Percentiles rank a stretch among this genome's conserved stretches.
These are phyloP conservation scores for Lactifluus pinguis DNA, from an alignment of 768 basidiomycete species.

Conservation along the genomic window DNA sequence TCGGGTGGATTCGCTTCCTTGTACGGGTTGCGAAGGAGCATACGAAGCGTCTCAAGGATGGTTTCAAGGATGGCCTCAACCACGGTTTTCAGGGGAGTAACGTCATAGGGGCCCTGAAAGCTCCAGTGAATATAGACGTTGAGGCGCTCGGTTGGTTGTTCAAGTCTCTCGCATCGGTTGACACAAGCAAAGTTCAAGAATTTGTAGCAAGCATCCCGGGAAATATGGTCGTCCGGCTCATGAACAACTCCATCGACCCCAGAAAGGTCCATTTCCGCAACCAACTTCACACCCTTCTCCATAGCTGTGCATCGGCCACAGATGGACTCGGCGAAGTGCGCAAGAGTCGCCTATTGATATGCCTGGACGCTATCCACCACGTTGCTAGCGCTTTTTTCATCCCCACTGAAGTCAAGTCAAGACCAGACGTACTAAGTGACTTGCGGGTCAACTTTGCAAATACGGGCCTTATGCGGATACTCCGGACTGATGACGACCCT, in stretches of 20 bases:
- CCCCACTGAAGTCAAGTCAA: background rate
- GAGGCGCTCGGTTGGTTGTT: conserved; percentile 4
- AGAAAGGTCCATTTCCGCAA: background rate
- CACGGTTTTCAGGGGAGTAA: background rate
- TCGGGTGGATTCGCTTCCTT: background rate
- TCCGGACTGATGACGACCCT: background rate
- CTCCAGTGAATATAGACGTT: background rate
- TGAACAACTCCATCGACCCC: background rate
- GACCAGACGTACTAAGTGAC: background rate
- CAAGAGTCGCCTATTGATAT: conserved; percentile 1
- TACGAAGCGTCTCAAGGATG: background rate
- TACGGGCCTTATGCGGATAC: too few species aligned
- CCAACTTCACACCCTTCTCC: conserved; percentile 4
- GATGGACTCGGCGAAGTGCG: background rate
- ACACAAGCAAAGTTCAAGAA: conserved; percentile 2
- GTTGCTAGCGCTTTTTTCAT: too few species aligned
- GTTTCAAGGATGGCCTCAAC: background rate
- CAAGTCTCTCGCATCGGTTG: background rate
- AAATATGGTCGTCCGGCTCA: background rate
- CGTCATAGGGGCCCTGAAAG: background rate
- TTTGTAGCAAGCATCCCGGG: background rate
- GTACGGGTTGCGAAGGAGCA: background rate
- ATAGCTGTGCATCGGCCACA: background rate
- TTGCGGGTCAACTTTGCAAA: conserved; percentile 4
- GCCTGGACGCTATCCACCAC: conserved; percentile 3